These are phyloP conservation scores for Dactylellina drechsleri DNA, from an alignment of 2,329 filamentous ascomycete genomes.

Conservation along the genomic window DNA sequence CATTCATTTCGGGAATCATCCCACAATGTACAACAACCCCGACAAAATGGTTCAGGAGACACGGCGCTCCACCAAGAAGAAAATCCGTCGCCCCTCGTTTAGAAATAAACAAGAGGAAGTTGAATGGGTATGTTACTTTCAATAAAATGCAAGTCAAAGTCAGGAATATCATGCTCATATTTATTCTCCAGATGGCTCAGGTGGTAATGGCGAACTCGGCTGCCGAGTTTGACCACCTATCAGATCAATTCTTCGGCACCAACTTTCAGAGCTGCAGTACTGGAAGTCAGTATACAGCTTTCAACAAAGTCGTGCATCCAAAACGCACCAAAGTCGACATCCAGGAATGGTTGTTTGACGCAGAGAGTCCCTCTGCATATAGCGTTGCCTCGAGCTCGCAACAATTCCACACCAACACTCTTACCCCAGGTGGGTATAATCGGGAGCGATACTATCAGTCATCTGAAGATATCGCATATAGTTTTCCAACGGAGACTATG, in stretches of 20 bases:
- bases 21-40: slow-evolving; percentile 1
- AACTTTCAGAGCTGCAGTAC: background rate
- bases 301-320: slow-evolving; percentile 32
- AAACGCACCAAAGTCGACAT: slow-evolving; percentile 3
- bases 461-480: slow-evolving; percentile 13
- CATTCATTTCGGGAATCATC: too few species aligned
- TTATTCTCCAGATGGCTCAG: background rate
- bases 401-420: background rate
- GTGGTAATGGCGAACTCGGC: background rate
- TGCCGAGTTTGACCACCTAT: slow-evolving; percentile 10
- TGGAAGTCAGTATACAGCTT: background rate
- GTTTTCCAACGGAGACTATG: slow-evolving; percentile 4
- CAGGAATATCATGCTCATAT: background rate
- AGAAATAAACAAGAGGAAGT: slow-evolving; percentile 1
- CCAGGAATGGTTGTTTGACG: slow-evolving; percentile 11
- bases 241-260: slow-evolving; percentile 4
- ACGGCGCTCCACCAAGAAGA: background rate
- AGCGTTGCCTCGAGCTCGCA: slow-evolving; percentile 17
- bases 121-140: slow-evolving; percentile 3
- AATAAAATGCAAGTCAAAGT: background rate
- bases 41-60: background rate
- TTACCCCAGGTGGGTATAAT: slow-evolving; percentile 10
- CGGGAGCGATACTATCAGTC: background rate
- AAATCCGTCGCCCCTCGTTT: background rate
- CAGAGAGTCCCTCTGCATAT: background rate